Conservation (phyloP, 164 flowering plant species). For the Vitis labrusca region DNA sequence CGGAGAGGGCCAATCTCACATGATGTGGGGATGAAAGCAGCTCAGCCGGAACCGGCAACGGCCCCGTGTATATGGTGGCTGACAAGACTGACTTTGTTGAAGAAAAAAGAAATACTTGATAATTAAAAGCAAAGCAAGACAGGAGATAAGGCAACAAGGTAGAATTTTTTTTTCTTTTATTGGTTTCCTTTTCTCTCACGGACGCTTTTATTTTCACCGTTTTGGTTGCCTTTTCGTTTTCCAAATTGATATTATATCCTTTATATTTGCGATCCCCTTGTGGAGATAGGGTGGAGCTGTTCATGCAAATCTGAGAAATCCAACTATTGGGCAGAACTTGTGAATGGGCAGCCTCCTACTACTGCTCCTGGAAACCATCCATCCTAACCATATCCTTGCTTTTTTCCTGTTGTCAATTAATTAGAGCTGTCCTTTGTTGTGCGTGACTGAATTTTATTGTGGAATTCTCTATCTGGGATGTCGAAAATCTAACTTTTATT, state of each 20-base stretch:
- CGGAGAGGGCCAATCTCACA: background rate
- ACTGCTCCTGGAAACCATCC: too few relatives aligned
- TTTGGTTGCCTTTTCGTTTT: background rate
- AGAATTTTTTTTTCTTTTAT: conserved; percentile 12
- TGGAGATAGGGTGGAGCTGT: too few relatives aligned
- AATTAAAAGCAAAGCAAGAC: conserved; percentile 16
- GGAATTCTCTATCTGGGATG: too few relatives aligned
- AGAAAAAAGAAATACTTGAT: conserved; percentile 23
- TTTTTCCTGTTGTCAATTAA: too few relatives aligned
- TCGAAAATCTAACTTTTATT: too few relatives aligned
- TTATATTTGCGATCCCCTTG: background rate
- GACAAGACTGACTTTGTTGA: conserved; percentile 37
- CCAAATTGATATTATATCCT: background rate
- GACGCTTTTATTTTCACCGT: conserved; percentile 8
- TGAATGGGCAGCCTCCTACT: too few relatives aligned
- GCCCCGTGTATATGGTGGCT: conserved; percentile 23
- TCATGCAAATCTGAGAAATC: too few relatives aligned
- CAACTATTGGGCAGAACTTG: too few relatives aligned
- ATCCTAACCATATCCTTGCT: too few relatives aligned
- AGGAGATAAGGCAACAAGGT: conserved; percentile 21
- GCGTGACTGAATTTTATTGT: too few relatives aligned
- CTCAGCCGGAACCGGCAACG: conserved; percentile 17
- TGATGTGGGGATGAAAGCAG: background rate
- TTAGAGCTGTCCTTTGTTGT: too few relatives aligned
- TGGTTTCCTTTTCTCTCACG: background rate